Evolutionary conservation across 1,284 basidiomycete genomes (phyloP).

Genomic region (Rhizopogon parksii): DNA sequence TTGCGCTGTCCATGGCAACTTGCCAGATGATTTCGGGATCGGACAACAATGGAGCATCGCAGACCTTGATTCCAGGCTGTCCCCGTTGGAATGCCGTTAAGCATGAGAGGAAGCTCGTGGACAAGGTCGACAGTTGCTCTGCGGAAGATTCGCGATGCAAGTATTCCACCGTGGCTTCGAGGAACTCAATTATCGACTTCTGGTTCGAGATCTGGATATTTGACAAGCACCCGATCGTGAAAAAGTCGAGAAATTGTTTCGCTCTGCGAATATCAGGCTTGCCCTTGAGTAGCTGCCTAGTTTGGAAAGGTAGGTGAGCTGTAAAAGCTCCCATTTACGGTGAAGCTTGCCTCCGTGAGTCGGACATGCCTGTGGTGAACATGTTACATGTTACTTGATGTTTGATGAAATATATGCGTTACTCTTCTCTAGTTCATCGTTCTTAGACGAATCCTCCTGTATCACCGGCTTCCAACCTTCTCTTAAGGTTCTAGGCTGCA

Average conservation of each 20-base stretch:
- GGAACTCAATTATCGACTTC: slow-evolving; percentile 1
- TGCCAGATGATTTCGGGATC: slow-evolving; percentile 22
- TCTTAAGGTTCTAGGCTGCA: not conserved
- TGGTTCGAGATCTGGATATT: slow-evolving; percentile 1
- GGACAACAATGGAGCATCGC: slow-evolving; percentile 1
- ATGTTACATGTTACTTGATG: not conserved
- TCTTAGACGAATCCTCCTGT: not conserved
- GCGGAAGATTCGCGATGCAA: not conserved
- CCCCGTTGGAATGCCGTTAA: slow-evolving; percentile 18
- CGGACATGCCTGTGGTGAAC: not conserved
- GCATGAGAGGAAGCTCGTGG: slow-evolving; percentile 19
- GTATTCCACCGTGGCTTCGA: not conserved
- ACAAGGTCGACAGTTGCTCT: slow-evolving; percentile 12
- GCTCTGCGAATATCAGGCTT: not conserved
- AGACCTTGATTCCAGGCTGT: slow-evolving; percentile 6
- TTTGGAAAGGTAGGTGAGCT: not conserved
- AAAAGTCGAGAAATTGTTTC: slow-evolving; percentile 5
- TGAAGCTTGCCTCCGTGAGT: not conserved
- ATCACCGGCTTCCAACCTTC: not conserved
- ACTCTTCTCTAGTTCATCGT: slow-evolving; percentile 1
- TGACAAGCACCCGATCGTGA: slow-evolving; percentile 2
- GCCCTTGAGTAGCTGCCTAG: not conserved
- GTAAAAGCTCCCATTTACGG: not conserved
- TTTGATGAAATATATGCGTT: not conserved
- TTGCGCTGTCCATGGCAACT: slow-evolving; percentile 12